Percentiles rank a stretch among this genome's conserved stretches.
phyloP scores from a whole-genome alignment of 345 rosid genomes.

The Arabidopsis arenosa region DNA sequence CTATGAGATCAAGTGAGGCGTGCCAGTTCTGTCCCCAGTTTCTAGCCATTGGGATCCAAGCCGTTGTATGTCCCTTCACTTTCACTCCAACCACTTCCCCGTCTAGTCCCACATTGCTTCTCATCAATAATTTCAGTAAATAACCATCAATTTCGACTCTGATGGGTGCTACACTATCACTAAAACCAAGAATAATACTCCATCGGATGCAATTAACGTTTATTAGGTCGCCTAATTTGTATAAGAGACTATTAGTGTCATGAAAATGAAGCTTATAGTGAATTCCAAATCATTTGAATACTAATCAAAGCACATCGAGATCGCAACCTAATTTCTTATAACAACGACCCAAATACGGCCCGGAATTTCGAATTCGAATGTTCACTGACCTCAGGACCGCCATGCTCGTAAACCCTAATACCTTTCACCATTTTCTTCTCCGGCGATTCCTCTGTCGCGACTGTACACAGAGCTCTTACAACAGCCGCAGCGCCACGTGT shows the following conservation, averaged over 20 bases:
- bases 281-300: conserved; percentile 16
- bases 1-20: conserved; percentile 65
- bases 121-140: conserved; percentile 23
- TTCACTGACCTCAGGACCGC: conserved; percentile 77
- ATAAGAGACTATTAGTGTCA: no score
- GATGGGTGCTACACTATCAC: no score
- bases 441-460: conserved; percentile 34
- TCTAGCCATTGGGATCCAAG: conserved; percentile 95
- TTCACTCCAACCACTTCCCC: conserved; percentile 84
- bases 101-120: conserved; percentile 79
- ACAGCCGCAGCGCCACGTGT: conserved; percentile 8
- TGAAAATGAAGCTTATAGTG: not conserved
- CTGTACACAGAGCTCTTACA: conserved; percentile 40
- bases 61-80: conserved; percentile 92
- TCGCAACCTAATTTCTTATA: conserved; percentile 1
- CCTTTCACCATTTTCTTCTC: conserved; percentile 76
- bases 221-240: no score
- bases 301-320: conserved; percentile 15
- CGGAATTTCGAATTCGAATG: conserved; percentile 3
- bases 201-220: no score
- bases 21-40: conserved; percentile 98
- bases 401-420: conserved; percentile 81
- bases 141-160: no score
- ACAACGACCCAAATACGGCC: not conserved
- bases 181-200: no score